Conservation (phyloP, 208 protist species). For the Leishmania aethiopica region DNA sequence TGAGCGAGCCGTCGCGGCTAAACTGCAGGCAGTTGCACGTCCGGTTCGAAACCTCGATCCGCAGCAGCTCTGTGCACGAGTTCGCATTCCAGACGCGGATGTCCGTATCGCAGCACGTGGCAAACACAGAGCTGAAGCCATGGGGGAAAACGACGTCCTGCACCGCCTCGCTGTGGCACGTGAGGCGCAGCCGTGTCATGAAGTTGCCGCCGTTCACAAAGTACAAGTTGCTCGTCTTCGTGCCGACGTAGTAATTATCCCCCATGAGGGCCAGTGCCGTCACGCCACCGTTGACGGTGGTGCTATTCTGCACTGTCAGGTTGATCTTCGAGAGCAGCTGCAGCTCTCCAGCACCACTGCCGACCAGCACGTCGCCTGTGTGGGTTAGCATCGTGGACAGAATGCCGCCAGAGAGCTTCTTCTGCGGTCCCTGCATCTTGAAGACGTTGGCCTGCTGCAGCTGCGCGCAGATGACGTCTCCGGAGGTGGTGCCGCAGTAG, state of each 20-base stretch:
- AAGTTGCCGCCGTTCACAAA: slow-evolving; percentile 91
- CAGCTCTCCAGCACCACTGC: slow-evolving; percentile 90
- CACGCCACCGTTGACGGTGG: slow-evolving; percentile 83
- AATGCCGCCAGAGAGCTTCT: slow-evolving; percentile 88
- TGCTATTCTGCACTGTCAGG: slow-evolving; percentile 76
- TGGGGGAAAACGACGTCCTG: slow-evolving; percentile 94
- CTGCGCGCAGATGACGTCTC: slow-evolving; percentile 93
- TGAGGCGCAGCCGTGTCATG: slow-evolving; percentile 87
- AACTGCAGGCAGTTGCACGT: slow-evolving; percentile 95
- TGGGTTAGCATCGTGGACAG: slow-evolving; percentile 67
- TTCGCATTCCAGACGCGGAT: slow-evolving; percentile 96
- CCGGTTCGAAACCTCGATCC: slow-evolving; percentile 93
- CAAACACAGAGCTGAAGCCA: slow-evolving; percentile 95
- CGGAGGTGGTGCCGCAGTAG: slow-evolving; percentile 93
- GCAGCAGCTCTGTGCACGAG: slow-evolving; percentile 92
- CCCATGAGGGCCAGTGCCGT: slow-evolving; percentile 81
- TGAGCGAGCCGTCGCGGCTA: slow-evolving; percentile 90
- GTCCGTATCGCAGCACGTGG: slow-evolving; percentile 92
- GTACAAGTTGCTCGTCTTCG: slow-evolving; percentile 91
- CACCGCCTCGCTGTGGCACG: slow-evolving; percentile 94
- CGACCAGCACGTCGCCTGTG: slow-evolving; percentile 88
- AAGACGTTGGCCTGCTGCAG: slow-evolving; percentile 83
- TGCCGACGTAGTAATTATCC: slow-evolving; percentile 91
- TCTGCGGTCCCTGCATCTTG: slow-evolving; percentile 92
- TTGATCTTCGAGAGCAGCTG: slow-evolving; percentile 89